Evolutionary conservation across 495 filamentous ascomycete species (phyloP).

Genomic region (Astrothelium macrocarpum): DNA sequence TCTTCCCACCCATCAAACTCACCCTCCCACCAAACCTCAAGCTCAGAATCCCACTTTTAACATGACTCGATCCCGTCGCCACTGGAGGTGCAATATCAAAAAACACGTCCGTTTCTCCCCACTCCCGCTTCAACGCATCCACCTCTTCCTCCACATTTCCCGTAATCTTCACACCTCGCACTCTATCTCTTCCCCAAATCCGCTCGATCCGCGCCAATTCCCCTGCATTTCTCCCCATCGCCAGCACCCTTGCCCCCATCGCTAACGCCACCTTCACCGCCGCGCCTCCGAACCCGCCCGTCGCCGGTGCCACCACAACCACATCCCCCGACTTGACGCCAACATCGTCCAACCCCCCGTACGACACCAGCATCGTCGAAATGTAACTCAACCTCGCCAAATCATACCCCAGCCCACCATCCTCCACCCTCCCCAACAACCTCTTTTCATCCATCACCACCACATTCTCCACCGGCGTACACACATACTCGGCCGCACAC

Average conservation of each 20-base stretch:
- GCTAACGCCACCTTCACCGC: conserved; percentile 25
- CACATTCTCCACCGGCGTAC: conserved; percentile 40
- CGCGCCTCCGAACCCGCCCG: conserved; percentile 25
- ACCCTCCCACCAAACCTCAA: conserved; percentile 36
- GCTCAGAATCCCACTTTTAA: conserved; percentile 34
- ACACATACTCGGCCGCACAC: conserved; percentile 35
- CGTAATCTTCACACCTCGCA: conserved; percentile 17
- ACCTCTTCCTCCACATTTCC: conserved; percentile 15
- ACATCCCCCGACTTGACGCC: conserved; percentile 33
- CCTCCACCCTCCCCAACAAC: conserved; percentile 32
- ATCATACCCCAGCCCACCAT: conserved; percentile 27
- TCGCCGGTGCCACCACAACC: conserved; percentile 27
- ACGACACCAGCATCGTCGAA: conserved; percentile 34
- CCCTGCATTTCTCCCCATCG: conserved; percentile 21
- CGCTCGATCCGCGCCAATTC: conserved; percentile 18
- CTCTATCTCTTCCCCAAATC: conserved; percentile 8
- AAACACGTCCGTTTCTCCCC: conserved; percentile 34
- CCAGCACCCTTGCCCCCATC: conserved; percentile 30
- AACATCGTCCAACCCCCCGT: conserved; percentile 43
- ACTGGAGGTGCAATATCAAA: conserved; percentile 41
- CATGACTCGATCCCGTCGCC: conserved; percentile 32
- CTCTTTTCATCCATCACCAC: conserved; percentile 34
- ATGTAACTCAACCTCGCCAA: conserved; percentile 31
- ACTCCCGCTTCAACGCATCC: conserved; percentile 8
- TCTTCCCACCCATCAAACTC: conserved; percentile 40